phyloP scores from a whole-genome alignment of 1,284 basidiomycete genomes.

The Marasmius sp. region DNA sequence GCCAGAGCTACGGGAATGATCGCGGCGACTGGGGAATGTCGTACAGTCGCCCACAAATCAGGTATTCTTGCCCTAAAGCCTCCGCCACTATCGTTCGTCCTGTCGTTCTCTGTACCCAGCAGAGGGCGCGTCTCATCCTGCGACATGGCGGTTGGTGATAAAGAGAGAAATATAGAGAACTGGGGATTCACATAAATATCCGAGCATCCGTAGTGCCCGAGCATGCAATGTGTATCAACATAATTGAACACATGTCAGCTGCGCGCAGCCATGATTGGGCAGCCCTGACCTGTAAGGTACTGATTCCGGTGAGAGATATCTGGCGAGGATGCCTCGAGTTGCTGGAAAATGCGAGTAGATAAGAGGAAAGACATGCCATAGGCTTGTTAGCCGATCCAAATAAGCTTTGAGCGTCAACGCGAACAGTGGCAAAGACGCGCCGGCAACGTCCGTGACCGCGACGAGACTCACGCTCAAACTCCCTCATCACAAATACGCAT shows the following conservation, averaged over 20 bases:
- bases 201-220: background rate
- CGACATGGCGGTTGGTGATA: background rate
- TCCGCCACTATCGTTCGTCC: background rate
- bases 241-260: too few species aligned
- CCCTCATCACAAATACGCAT: background rate
- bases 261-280: too few species aligned
- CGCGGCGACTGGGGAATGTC: slow-evolving; percentile 11
- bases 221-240: too few species aligned
- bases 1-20: slow-evolving; percentile 28
- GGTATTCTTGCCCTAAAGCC: background rate
- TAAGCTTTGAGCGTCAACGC: background rate
- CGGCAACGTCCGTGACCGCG: background rate
- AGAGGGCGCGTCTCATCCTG: background rate
- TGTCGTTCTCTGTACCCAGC: background rate
- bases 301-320: too few species aligned
- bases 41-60: too few species aligned
- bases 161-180: background rate
- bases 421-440: background rate
- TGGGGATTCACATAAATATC: background rate
- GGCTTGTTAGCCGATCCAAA: too few species aligned
- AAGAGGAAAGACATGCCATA: background rate
- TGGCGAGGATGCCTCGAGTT: too few species aligned
- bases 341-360: background rate
- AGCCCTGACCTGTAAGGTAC: too few species aligned
- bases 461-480: background rate